phyloP scores from a whole-genome alignment of 306 rosid species.

The Hippophae gyantsensis region DNA sequence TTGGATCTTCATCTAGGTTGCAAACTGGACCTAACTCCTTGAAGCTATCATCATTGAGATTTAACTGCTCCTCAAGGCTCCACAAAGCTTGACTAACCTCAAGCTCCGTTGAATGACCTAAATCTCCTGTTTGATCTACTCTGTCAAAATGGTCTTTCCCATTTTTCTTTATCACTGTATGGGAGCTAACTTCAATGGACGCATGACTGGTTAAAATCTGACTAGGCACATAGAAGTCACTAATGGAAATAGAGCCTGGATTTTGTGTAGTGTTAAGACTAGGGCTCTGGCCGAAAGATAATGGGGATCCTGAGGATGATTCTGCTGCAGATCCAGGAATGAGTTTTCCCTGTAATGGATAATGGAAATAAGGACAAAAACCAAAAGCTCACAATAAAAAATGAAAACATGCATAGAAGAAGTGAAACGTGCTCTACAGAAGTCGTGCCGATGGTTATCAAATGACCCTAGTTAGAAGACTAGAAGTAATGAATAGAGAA shows the following conservation, averaged over 20 bases:
- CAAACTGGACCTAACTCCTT: conserved; percentile 28
- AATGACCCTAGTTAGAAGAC: no score
- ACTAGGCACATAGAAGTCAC: conserved; percentile 41
- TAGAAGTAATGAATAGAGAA: no score
- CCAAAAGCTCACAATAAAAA: no score
- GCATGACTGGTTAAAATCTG: conserved; percentile 59
- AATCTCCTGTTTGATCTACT: conserved; percentile 28
- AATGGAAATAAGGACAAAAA: no score
- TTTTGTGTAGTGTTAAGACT: conserved; percentile 31
- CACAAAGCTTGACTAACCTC: conserved; percentile 59
- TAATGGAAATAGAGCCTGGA: conserved; percentile 34
- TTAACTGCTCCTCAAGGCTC: conserved; percentile 63
- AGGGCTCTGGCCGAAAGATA: conserved; percentile 38
- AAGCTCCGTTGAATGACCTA: conserved; percentile 24
- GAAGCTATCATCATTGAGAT: conserved; percentile 47
- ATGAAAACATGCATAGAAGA: no score
- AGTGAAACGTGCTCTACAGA: no score
- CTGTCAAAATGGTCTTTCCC: conserved; percentile 32
- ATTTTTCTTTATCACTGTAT: conserved; percentile 21
- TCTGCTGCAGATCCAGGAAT: conserved; percentile 33
- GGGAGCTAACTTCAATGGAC: conserved; percentile 62
- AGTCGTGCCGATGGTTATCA: no score
- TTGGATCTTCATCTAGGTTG: conserved; percentile 23
- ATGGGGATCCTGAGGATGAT: conserved; percentile 42
- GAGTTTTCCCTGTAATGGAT: conserved; percentile 46